phyloP scores from a whole-genome alignment of 441 rosid species.

The Capsella rubella region DNA sequence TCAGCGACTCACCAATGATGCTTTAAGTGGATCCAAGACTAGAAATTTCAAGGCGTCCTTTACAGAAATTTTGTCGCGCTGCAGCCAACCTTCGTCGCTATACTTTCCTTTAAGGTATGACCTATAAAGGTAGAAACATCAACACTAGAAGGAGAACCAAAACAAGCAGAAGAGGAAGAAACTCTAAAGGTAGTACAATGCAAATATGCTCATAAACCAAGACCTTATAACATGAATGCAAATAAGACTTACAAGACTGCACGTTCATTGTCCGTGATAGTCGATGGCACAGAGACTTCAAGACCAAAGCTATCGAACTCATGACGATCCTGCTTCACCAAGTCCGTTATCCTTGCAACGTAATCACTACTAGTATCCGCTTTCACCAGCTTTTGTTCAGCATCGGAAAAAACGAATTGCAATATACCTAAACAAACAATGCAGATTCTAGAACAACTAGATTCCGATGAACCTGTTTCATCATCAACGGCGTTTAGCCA shows the following conservation, averaged over 20 bases:
- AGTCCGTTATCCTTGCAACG: constrained; percentile 55
- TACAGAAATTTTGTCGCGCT: constrained; percentile 53
- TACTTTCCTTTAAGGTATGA: constrained; percentile 65
- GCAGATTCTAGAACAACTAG: constrained; percentile 56
- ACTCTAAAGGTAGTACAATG: not conserved
- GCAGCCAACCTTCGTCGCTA: constrained; percentile 64
- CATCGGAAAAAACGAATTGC: constrained; percentile 64
- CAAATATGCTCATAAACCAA: not conserved
- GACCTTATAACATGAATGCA: constrained; percentile 9
- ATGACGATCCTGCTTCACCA: constrained; percentile 68
- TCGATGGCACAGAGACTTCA: constrained; percentile 73
- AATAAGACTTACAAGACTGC: constrained; percentile 57
- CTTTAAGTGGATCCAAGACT: constrained; percentile 54
- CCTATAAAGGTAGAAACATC: constrained; percentile 51
- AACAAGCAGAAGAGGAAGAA: not conserved
- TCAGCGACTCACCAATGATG: constrained; percentile 59
- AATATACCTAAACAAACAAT: constrained; percentile 77
- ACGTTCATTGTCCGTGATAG: constrained; percentile 59
- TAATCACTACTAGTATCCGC: constrained; percentile 52
- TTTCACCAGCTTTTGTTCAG: constrained; percentile 48
- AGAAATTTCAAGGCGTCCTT: constrained; percentile 81
- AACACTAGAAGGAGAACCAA: not conserved
- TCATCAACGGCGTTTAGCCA: constrained; percentile 40
- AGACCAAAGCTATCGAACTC: constrained; percentile 73
- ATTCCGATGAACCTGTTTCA: constrained; percentile 28